Percentiles rank a stretch among this genome's conserved stretches.
Evolutionary conservation across 2,329 filamentous ascomycete genomes (phyloP).

Genomic region (Talaromyces sp.): DNA sequence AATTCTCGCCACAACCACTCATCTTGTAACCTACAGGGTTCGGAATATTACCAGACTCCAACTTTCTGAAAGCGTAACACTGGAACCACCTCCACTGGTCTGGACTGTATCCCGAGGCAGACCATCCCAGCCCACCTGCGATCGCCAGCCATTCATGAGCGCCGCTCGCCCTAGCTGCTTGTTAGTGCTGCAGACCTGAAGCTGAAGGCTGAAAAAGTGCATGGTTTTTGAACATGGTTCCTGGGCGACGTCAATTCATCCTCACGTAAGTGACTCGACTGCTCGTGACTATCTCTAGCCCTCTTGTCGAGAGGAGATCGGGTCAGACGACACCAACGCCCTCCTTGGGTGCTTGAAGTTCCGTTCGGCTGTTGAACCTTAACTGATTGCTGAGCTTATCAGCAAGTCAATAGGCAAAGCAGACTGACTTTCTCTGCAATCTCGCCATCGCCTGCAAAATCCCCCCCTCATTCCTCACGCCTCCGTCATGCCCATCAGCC

Average conservation of each 20-base stretch:
- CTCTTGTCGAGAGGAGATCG: neutral
- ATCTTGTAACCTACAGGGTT: neutral
- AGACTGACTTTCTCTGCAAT: neutral
- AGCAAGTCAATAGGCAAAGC: neutral
- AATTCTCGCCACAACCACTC: neutral
- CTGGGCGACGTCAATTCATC: neutral
- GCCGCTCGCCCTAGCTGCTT: neutral
- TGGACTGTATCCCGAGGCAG: constrained; percentile 10
- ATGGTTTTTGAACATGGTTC: neutral
- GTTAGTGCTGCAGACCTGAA: constrained; percentile 1
- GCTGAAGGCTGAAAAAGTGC: constrained; percentile 1
- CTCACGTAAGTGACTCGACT: neutral
- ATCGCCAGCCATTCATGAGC: constrained; percentile 8
- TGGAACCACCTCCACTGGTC: constrained; percentile 5
- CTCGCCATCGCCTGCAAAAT: constrained; percentile 6
- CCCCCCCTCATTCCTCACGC: constrained; percentile 4
- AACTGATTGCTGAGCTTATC: neutral
- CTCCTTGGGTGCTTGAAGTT: neutral
- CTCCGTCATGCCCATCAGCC: constrained; percentile 14
- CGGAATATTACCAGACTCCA: neutral
- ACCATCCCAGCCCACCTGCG: constrained; percentile 2
- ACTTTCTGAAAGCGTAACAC: neutral
- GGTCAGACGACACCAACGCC: constrained; percentile 6
- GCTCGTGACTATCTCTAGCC: neutral
- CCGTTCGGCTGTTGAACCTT: constrained; percentile 3